phyloP scores from a whole-genome alignment of 331 rosid species.

The Stylosanthes scabra region DNA sequence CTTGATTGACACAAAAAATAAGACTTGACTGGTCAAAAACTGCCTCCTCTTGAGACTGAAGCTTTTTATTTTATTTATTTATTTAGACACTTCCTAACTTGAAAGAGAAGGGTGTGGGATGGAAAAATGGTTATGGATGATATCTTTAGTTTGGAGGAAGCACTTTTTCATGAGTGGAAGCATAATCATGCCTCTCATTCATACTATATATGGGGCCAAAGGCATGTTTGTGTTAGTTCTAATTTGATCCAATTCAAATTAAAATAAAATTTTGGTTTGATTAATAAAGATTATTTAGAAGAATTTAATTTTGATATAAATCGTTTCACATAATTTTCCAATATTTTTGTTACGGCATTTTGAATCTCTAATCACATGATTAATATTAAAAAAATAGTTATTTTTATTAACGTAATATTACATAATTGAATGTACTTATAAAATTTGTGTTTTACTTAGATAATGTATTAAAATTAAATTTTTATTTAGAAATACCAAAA shows the following conservation, averaged over 20 bases:
- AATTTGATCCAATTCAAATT: background rate
- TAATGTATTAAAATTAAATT: no score
- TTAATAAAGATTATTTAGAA: no score
- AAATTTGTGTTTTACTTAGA: no score
- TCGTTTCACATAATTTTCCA: no score
- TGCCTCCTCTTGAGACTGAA: conserved; percentile 25
- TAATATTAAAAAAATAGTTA: no score
- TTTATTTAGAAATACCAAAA: no score
- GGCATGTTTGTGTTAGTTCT: conserved; percentile 5
- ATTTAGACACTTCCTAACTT: background rate
- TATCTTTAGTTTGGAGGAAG: background rate
- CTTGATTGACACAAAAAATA: conserved; percentile 1
- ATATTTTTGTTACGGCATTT: no score
- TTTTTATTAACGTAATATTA: no score
- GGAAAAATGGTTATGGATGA: background rate
- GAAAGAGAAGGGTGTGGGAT: conserved; percentile 13
- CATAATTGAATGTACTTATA: no score
- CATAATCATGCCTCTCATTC: conserved; percentile 34
- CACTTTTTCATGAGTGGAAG: background rate
- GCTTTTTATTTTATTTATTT: background rate
- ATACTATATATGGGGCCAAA: conserved; percentile 15
- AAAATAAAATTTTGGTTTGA: background rate
- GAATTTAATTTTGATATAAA: no score
- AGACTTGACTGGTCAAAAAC: conserved; percentile 36
- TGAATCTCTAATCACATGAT: no score